Percentiles rank a stretch among this genome's conserved stretches.
phyloP scores from a whole-genome alignment of 257 asterid genomes.

The Eustoma russellianum region DNA sequence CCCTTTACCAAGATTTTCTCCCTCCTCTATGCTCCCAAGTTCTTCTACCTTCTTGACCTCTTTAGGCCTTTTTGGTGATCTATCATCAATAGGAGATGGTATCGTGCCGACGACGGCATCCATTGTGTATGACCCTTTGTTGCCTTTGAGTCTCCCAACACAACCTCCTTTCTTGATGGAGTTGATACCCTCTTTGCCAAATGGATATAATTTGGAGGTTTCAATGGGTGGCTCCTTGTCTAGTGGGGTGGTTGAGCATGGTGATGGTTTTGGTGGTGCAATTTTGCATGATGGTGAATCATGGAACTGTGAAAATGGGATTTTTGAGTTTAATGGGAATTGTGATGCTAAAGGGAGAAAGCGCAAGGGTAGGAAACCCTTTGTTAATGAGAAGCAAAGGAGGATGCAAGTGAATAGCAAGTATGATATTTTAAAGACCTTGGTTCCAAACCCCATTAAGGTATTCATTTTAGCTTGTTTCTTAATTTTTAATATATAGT shows the following conservation, averaged over 20 bases:
- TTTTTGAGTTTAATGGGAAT: slow-evolving; percentile 43
- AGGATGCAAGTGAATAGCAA: slow-evolving; percentile 66
- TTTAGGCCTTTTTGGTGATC: slow-evolving; percentile 59
- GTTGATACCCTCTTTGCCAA: slow-evolving; percentile 58
- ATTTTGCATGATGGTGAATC: slow-evolving; percentile 46
- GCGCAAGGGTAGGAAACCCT: slow-evolving; percentile 58
- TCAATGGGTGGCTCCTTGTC: slow-evolving; percentile 38
- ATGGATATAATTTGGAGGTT: slow-evolving; percentile 35
- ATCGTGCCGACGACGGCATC: slow-evolving; percentile 11
- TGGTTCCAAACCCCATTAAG: slow-evolving; percentile 74
- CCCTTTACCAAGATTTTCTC: slow-evolving; percentile 49
- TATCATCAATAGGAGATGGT: slow-evolving; percentile 16
- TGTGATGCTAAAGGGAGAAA: slow-evolving; percentile 35
- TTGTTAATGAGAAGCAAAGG: slow-evolving; percentile 67
- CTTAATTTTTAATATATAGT: too few relatives aligned
- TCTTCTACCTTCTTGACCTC: slow-evolving; percentile 44
- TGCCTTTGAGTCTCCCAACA: slow-evolving; percentile 66
- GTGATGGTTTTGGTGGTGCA: slow-evolving; percentile 36
- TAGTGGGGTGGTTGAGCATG: slow-evolving; percentile 37
- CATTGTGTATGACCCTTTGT: slow-evolving; percentile 52
- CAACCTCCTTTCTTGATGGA: slow-evolving; percentile 78
- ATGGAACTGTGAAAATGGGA: slow-evolving; percentile 38
- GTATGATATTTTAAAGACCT: slow-evolving; percentile 35
- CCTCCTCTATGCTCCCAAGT: slow-evolving; percentile 36
- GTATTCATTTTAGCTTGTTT: slow-evolving; percentile 20